Percentiles rank a stretch among this genome's conserved stretches.
Evolutionary conservation across 257 asterid genomes (phyloP).

Genomic region (Paulownia fortunei): DNA sequence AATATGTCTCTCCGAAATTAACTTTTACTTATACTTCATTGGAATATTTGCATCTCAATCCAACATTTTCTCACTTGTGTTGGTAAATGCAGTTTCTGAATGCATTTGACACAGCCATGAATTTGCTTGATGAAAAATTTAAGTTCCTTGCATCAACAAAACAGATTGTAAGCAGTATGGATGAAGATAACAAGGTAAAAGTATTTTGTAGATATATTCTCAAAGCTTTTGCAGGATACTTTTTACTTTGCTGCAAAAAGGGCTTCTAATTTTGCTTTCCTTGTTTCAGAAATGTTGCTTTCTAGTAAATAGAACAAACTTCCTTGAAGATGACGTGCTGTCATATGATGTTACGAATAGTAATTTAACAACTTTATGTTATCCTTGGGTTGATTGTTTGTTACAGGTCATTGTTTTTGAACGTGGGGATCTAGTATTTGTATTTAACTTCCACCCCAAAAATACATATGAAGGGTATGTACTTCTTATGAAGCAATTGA

Average conservation of each 20-base stretch:
- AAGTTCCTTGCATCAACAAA: conserved; percentile 80
- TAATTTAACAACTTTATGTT: not conserved
- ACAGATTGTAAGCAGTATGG: conserved; percentile 74
- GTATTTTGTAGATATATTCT: conserved; percentile 5
- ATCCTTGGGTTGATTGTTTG: conserved; percentile 23
- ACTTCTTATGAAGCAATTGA: conserved; percentile 23
- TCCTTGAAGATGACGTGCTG: conserved; percentile 1
- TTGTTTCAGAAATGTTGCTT: not conserved
- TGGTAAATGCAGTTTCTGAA: conserved; percentile 85
- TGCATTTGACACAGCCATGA: conserved; percentile 93
- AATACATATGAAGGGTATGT: conserved; percentile 87
- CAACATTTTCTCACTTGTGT: conserved; percentile 27
- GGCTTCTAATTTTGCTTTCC: not conserved
- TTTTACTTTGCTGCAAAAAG: not conserved
- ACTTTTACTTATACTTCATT: conserved; percentile 4
- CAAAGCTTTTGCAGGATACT: conserved; percentile 25
- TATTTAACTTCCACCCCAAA: conserved; percentile 86
- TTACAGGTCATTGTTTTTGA: conserved; percentile 94
- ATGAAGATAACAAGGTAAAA: conserved; percentile 83
- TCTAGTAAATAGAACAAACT: not conserved
- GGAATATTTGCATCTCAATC: conserved; percentile 25
- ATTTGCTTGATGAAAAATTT: conserved; percentile 75
- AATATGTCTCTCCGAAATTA: not conserved
- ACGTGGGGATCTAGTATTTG: conserved; percentile 89
- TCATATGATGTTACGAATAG: not conserved